Evolutionary conservation across 2,329 filamentous ascomycete genomes (phyloP).

Genomic region (Stachybotrys elegans): DNA sequence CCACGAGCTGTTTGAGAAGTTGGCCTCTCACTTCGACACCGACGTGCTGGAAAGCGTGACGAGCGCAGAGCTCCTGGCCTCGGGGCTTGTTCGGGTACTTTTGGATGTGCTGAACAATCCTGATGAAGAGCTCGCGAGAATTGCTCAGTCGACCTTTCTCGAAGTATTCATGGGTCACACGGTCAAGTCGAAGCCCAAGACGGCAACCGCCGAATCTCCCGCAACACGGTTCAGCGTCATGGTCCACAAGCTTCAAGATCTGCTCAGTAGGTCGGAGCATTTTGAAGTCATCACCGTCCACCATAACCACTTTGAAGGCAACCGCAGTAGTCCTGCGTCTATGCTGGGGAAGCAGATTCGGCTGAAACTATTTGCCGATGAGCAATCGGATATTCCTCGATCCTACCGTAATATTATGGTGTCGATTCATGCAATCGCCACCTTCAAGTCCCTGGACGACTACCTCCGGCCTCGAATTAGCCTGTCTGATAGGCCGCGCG

Average conservation of each 20-base stretch:
- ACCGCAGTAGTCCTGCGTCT: slow-evolving; percentile 83
- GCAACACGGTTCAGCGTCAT: slow-evolving; percentile 85
- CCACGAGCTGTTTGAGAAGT: slow-evolving; percentile 61
- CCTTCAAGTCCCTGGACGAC: slow-evolving; percentile 94
- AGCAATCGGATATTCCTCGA: slow-evolving; percentile 82
- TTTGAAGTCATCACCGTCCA: slow-evolving; percentile 97
- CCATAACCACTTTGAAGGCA: slow-evolving; percentile 85
- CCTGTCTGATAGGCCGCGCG: slow-evolving; percentile 63
- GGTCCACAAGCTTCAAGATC: slow-evolving; percentile 89
- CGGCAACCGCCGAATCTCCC: slow-evolving; percentile 61
- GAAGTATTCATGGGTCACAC: slow-evolving; percentile 84
- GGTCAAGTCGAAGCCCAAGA: slow-evolving; percentile 60
- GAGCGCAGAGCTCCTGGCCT: slow-evolving; percentile 88
- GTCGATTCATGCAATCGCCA: slow-evolving; percentile 95
- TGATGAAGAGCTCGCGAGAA: slow-evolving; percentile 53
- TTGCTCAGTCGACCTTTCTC: slow-evolving; percentile 78
- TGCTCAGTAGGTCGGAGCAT: slow-evolving; percentile 93
- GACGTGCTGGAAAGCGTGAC: slow-evolving; percentile 91
- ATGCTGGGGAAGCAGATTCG: slow-evolving; percentile 97
- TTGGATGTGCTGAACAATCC: slow-evolving; percentile 76
- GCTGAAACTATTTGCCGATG: slow-evolving; percentile 82
- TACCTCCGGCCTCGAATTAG: slow-evolving; percentile 89
- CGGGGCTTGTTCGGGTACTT: slow-evolving; percentile 79
- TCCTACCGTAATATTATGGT: slow-evolving; percentile 95
- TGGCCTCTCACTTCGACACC: slow-evolving; percentile 82